These are phyloP conservation scores for Bonia amplexicaulis DNA, from an alignment of 176 grass and related monocot species.

Conservation along the genomic window DNA sequence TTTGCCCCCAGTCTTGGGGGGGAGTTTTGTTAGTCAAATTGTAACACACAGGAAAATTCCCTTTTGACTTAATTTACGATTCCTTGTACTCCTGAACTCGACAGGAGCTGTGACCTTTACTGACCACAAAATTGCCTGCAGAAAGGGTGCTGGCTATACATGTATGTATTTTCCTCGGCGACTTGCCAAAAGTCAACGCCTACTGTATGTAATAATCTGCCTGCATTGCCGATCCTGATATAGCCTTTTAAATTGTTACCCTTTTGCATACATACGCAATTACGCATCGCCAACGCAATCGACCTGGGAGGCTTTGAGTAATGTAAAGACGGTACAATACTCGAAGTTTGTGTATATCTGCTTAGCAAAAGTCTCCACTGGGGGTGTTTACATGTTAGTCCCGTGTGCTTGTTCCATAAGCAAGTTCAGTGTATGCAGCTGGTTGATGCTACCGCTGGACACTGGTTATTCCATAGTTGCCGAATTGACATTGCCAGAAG, in stretches of 20 bases:
- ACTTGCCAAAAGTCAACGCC: slow-evolving; percentile 5
- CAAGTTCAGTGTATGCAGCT: background rate
- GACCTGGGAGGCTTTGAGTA: background rate
- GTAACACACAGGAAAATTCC: slow-evolving; percentile 19
- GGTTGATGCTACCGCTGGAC: background rate
- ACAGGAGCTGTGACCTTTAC: slow-evolving; percentile 22
- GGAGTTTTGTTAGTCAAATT: slow-evolving; percentile 43
- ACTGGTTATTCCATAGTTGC: background rate
- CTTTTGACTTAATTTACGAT: slow-evolving; percentile 21
- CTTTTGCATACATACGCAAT: background rate
- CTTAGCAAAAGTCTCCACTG: background rate
- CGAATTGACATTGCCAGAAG: background rate
- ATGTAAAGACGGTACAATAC: background rate
- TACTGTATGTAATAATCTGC: slow-evolving; percentile 27
- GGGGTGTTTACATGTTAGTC: background rate
- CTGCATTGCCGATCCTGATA: background rate
- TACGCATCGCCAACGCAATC: background rate
- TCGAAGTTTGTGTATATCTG: background rate
- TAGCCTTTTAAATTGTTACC: background rate
- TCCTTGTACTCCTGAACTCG: slow-evolving; percentile 21
- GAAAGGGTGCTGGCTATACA: slow-evolving; percentile 34
- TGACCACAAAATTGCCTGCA: slow-evolving; percentile 4
- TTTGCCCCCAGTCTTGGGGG: slow-evolving; percentile 18
- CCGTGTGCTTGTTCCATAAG: background rate
- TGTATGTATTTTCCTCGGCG: slow-evolving; percentile 14